Conservation (phyloP, 495 filamentous ascomycete genomes). For the Tuber aestivum region DNA sequence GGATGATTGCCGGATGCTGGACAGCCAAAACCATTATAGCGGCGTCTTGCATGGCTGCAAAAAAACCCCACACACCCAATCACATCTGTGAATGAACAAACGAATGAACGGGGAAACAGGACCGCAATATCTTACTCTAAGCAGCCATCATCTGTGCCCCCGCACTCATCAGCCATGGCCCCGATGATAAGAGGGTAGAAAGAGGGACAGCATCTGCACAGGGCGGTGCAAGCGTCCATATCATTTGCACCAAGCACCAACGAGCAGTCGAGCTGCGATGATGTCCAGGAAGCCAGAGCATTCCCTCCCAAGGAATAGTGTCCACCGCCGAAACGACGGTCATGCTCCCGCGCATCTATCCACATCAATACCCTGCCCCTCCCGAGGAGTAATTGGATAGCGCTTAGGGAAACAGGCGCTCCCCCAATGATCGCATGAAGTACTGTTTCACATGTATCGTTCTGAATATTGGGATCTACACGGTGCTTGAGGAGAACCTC, state of each 20-base stretch:
- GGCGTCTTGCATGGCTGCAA: conserved; percentile 55
- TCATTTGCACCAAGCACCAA: conserved; percentile 56
- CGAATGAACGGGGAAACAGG: too few species aligned
- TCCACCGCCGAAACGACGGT: conserved; percentile 66
- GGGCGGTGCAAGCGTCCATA: conserved; percentile 70
- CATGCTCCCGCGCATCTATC: conserved; percentile 68
- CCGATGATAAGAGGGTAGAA: conserved; percentile 75
- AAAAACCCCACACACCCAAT: neutral
- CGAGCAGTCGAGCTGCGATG: conserved; percentile 62
- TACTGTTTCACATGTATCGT: too few species aligned
- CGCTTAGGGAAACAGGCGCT: too few species aligned
- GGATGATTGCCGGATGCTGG: conserved; percentile 68
- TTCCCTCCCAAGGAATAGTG: conserved; percentile 49
- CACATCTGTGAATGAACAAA: neutral
- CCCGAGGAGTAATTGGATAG: too few species aligned
- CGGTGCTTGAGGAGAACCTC: too few species aligned
- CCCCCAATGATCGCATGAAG: too few species aligned
- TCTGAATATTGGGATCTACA: too few species aligned
- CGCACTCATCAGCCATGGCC: conserved; percentile 62
- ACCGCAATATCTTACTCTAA: too few species aligned
- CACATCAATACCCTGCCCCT: conserved; percentile 20
- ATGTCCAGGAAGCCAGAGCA: conserved; percentile 68
- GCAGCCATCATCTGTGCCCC: too few species aligned
- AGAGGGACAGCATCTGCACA: conserved; percentile 73
- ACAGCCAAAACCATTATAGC: conserved; percentile 63